Percentiles rank a stretch among this genome's conserved stretches.
Evolutionary conservation across 352 stramenopile genomes (phyloP).

Genomic region (Pythium scleroteichum): DNA sequence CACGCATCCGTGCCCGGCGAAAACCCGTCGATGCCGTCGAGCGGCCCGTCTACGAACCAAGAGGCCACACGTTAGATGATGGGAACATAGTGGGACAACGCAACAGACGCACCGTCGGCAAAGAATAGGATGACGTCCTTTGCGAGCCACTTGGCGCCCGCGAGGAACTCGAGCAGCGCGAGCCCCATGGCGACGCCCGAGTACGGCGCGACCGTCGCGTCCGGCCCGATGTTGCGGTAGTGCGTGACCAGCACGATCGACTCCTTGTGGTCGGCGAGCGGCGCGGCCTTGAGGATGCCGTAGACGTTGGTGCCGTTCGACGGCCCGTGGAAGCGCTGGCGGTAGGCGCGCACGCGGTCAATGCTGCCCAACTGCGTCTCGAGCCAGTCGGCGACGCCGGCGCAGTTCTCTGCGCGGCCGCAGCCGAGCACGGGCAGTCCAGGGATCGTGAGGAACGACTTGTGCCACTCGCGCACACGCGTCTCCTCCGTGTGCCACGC

Average conservation of each 20-base stretch:
- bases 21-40: constrained; percentile 63
- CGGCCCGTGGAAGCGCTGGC: constrained; percentile 44
- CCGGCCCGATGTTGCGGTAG: constrained; percentile 54
- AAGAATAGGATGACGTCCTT: constrained; percentile 84
- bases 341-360: constrained; percentile 61
- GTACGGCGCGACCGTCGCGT: constrained; percentile 35
- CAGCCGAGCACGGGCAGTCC: constrained; percentile 39
- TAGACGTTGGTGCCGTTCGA: constrained; percentile 65
- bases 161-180: constrained; percentile 60
- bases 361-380: constrained; percentile 48
- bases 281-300: constrained; percentile 73
- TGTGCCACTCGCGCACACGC: constrained; percentile 35
- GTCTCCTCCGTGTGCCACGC: constrained; percentile 41
- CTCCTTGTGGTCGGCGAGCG: constrained; percentile 76
- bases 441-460: constrained; percentile 38
- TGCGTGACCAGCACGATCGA: constrained; percentile 73
- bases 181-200: constrained; percentile 62
- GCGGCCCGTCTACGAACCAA: constrained; percentile 47
- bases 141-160: constrained; percentile 68
- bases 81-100: no score
- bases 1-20: constrained; percentile 68
- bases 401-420: constrained; percentile 37
- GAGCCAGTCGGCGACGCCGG: constrained; percentile 57
- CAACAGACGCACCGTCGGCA: constrained; percentile 50
- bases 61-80: neutral